Evolutionary conservation across 352 stramenopile genomes (phyloP).

Genomic region (Phytophthora hibernalis): DNA sequence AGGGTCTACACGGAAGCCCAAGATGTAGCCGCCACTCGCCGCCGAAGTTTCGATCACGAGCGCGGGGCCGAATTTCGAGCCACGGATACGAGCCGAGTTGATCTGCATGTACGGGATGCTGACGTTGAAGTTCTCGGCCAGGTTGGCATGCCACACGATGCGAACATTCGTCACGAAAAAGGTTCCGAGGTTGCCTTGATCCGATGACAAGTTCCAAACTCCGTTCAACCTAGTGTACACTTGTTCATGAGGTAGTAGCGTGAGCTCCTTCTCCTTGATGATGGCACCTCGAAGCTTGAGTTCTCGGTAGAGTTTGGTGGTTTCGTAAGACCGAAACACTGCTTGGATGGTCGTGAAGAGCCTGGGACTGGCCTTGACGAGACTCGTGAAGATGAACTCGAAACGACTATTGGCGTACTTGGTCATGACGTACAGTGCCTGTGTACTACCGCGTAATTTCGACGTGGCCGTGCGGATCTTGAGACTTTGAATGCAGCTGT

Average conservation of each 20-base stretch:
- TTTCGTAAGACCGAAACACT: conserved; percentile 93
- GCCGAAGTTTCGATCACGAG: conserved; percentile 91
- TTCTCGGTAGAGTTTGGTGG: conserved; percentile 92
- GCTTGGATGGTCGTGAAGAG: conserved; percentile 94
- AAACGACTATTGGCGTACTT: conserved; percentile 89
- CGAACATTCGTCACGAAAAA: conserved; percentile 95
- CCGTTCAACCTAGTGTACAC: conserved; percentile 89
- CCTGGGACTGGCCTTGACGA: conserved; percentile 91
- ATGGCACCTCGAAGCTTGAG: conserved; percentile 93
- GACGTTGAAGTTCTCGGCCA: conserved; percentile 96
- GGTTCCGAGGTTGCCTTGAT: conserved; percentile 93
- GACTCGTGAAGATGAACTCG: conserved; percentile 95
- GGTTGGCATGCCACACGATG: conserved; percentile 93
- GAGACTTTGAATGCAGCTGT: conserved; percentile 85
- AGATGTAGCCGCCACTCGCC: conserved; percentile 87
- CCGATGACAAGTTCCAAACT: conserved; percentile 93
- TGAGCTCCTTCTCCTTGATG: conserved; percentile 90
- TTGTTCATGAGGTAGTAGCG: conserved; percentile 89
- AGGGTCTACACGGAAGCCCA: conserved; percentile 93
- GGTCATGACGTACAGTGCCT: conserved; percentile 93
- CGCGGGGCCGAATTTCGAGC: conserved; percentile 92
- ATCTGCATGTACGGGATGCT: conserved; percentile 96
- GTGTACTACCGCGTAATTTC: conserved; percentile 90
- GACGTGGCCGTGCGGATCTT: conserved; percentile 92
- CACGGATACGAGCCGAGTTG: conserved; percentile 80